Evolutionary conservation across 495 filamentous ascomycete species (phyloP).

Genomic region (Lasiosphaeria miniovina): DNA sequence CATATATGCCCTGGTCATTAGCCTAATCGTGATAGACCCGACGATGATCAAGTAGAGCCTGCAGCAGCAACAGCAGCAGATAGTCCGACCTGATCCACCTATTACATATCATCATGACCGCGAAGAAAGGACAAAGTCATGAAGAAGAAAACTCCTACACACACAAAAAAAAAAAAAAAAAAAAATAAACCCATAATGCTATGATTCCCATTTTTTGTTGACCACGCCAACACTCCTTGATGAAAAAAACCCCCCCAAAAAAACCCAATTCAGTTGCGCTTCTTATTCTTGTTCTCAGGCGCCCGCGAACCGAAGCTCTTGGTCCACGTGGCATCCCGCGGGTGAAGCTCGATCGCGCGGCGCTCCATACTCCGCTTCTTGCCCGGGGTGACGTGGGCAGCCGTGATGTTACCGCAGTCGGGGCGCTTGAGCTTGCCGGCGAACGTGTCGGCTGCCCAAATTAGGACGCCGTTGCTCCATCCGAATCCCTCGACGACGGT

Average conservation of each 20-base stretch:
- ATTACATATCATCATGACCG: no score
- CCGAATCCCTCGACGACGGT: constrained; percentile 52
- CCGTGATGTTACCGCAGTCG: constrained; percentile 42
- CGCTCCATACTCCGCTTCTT: constrained; percentile 13
- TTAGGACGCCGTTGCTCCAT: constrained; percentile 52
- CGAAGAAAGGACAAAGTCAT: no score
- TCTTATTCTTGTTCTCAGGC: not conserved
- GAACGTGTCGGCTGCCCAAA: constrained; percentile 48
- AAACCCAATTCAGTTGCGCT: not conserved
- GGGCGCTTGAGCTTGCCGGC: constrained; percentile 39
- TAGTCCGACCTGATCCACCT: no score
- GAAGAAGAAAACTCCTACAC: not conserved
- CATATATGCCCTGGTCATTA: no score
- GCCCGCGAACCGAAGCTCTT: constrained; percentile 34
- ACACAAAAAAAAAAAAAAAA: constrained; percentile 7
- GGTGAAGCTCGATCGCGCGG: constrained; percentile 41
- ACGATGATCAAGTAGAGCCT: no score
- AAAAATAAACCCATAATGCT: not conserved
- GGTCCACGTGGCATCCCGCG: constrained; percentile 37
- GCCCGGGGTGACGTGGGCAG: constrained; percentile 26
- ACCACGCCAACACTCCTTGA: not conserved
- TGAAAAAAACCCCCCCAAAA: not conserved
- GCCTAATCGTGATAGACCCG: no score
- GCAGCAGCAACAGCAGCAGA: no score
- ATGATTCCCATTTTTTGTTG: not conserved